Conservation (phyloP, 192 early-diverging fungal species). For the Backusella tarrabulga region DNA sequence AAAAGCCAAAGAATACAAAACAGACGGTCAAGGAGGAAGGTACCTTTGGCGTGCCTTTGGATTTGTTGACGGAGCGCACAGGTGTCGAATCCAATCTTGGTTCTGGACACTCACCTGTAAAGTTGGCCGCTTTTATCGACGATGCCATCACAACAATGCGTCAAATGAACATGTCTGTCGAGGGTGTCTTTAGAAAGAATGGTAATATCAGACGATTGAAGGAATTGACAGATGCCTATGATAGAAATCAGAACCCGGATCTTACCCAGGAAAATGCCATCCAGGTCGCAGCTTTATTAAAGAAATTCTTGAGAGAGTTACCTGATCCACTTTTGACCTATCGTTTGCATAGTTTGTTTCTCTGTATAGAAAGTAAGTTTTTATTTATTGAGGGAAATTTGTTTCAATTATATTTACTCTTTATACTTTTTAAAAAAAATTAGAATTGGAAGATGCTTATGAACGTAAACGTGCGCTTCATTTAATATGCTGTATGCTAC, state of each 20-base stretch:
- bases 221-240: conserved; percentile 79
- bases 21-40: conserved; percentile 51
- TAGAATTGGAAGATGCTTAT: conserved; percentile 49
- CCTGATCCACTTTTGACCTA: conserved; percentile 94
- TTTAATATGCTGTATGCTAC: conserved; percentile 79
- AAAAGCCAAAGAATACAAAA: conserved; percentile 39
- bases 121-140: conserved; percentile 85
- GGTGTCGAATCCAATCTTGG: conserved; percentile 76
- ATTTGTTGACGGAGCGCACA: conserved; percentile 79
- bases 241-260: conserved; percentile 75
- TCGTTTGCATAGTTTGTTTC: conserved; percentile 82
- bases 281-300: conserved; percentile 92
- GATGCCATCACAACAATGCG: conserved; percentile 72
- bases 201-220: conserved; percentile 93
- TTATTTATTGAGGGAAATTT: neutral
- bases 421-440: neutral
- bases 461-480: conserved; percentile 72
- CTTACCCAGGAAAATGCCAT: conserved; percentile 75
- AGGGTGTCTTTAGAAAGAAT: conserved; percentile 97
- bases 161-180: conserved; percentile 74
- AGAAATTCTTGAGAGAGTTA: conserved; percentile 94
- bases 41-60: conserved; percentile 90
- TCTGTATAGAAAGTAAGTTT: conserved; percentile 65
- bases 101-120: conserved; percentile 61
- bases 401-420: neutral